phyloP scores from a whole-genome alignment of 1,139 yeast genomes.

The Pichia sp. region DNA sequence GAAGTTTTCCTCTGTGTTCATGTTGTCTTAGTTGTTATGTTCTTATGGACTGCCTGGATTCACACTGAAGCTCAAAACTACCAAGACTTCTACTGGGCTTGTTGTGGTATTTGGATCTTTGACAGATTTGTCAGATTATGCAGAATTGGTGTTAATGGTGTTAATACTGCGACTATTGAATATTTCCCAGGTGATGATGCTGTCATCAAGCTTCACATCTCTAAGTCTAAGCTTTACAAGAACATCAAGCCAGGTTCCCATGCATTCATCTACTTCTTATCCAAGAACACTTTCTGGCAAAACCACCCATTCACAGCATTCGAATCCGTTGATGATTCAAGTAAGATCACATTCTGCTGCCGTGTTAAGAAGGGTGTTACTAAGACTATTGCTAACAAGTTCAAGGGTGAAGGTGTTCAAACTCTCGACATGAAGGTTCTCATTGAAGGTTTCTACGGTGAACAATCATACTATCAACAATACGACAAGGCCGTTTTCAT shows the following conservation, averaged over 20 bases:
- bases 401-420: background rate
- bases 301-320: constrained; percentile 43
- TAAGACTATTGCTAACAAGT: constrained; percentile 33
- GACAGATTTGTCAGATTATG: constrained; percentile 54
- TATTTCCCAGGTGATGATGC: constrained; percentile 36
- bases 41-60: constrained; percentile 57
- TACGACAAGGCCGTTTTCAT: constrained; percentile 57
- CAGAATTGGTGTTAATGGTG: constrained; percentile 51
- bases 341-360: constrained; percentile 34
- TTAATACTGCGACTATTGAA: constrained; percentile 47
- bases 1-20: constrained; percentile 65
- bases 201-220: constrained; percentile 39
- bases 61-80: constrained; percentile 51
- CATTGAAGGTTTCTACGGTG: constrained; percentile 42
- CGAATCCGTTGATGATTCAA: constrained; percentile 19
- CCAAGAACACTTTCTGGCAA: constrained; percentile 38
- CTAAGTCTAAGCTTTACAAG: constrained; percentile 25
- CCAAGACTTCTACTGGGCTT: constrained; percentile 48
- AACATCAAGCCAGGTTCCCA: constrained; percentile 53
- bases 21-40: constrained; percentile 53
- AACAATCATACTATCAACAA: constrained; percentile 48
- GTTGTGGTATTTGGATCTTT: constrained; percentile 60
- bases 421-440: constrained; percentile 41
- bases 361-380: constrained; percentile 40
- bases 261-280: constrained; percentile 47